Conservation (phyloP, 140 eudicot species). For the Bidens hawaiensis region DNA sequence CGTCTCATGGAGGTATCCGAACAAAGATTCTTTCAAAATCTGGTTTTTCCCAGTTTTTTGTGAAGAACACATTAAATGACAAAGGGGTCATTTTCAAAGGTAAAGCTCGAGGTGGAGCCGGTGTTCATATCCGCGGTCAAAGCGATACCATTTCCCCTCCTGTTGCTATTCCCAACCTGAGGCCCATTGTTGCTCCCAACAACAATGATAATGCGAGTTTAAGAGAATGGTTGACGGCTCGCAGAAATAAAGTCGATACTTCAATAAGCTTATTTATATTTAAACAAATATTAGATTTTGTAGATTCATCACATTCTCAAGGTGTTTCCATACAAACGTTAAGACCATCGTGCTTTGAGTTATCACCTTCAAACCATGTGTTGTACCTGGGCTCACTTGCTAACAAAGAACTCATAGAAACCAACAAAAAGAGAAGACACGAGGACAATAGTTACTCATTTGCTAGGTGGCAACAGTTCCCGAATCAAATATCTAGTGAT, state of each 20-base stretch:
- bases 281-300: slow-evolving; percentile 40
- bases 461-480: slow-evolving; percentile 45
- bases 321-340: slow-evolving; percentile 41
- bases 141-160: background rate
- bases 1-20: slow-evolving; percentile 30
- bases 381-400: slow-evolving; percentile 30
- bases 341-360: slow-evolving; percentile 40
- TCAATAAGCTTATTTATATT: slow-evolving; percentile 36
- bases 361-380: slow-evolving; percentile 35
- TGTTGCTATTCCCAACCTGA: background rate
- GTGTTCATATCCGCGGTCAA: slow-evolving; percentile 18
- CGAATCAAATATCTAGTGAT: slow-evolving; percentile 32
- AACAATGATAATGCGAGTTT: slow-evolving; percentile 22
- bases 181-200: slow-evolving; percentile 8
- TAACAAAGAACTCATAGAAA: slow-evolving; percentile 9
- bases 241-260: slow-evolving; percentile 24
- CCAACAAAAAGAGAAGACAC: background rate
- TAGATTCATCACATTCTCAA: slow-evolving; percentile 40
- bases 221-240: slow-evolving; percentile 47
- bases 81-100: slow-evolving; percentile 27
- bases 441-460: slow-evolving; percentile 31
- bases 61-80: slow-evolving; percentile 27
- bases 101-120: slow-evolving; percentile 19
- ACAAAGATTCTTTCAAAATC: slow-evolving; percentile 47
- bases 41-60: slow-evolving; percentile 35